A percentile compares a stretch with the other conserved stretches of the same genome.
phyloP scores from a whole-genome alignment of 805 yeast species.

The Candida tallmaniae region DNA sequence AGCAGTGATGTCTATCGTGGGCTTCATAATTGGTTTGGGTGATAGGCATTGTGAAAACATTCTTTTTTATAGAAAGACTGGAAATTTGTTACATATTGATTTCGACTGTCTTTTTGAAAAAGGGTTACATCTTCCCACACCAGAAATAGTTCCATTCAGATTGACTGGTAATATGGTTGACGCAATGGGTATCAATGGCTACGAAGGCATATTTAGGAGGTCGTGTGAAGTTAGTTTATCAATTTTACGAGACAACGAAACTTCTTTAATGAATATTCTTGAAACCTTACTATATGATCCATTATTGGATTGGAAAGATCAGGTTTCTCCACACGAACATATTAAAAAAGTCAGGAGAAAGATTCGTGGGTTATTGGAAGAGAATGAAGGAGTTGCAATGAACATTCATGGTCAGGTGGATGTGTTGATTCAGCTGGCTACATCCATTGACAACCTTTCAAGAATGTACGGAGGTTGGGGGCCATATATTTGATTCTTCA shows the following conservation, averaged over 20 bases:
- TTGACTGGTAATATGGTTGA: slow-evolving; percentile 87
- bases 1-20: slow-evolving; percentile 97
- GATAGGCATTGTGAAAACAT: slow-evolving; percentile 96
- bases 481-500: slow-evolving; percentile 34
- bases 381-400: slow-evolving; percentile 78
- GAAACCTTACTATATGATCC: slow-evolving; percentile 94
- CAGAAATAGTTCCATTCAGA: slow-evolving; percentile 93
- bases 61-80: slow-evolving; percentile 64
- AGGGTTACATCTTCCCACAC: slow-evolving; percentile 64
- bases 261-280: slow-evolving; percentile 79
- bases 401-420: slow-evolving; percentile 94
- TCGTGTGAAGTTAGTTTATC: slow-evolving; percentile 80
- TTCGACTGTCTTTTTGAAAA: slow-evolving; percentile 95
- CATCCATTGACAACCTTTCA: slow-evolving; percentile 62
- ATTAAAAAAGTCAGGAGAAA: slow-evolving; percentile 70
- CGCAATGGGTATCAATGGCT: slow-evolving; percentile 84
- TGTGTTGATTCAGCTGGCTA: slow-evolving; percentile 76
- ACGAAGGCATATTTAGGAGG: slow-evolving; percentile 84
- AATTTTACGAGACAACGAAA: slow-evolving; percentile 72
- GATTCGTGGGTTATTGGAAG: slow-evolving; percentile 74
- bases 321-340: slow-evolving; percentile 60
- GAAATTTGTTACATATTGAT: slow-evolving; percentile 87
- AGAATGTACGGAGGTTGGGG: slow-evolving; percentile 95
- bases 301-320: slow-evolving; percentile 67
- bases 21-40: slow-evolving; percentile 89